A percentile compares a stretch with the other conserved stretches of the same genome.
phyloP scores from a whole-genome alignment of 495 filamentous ascomycete species.

The Aspergillus steynii region DNA sequence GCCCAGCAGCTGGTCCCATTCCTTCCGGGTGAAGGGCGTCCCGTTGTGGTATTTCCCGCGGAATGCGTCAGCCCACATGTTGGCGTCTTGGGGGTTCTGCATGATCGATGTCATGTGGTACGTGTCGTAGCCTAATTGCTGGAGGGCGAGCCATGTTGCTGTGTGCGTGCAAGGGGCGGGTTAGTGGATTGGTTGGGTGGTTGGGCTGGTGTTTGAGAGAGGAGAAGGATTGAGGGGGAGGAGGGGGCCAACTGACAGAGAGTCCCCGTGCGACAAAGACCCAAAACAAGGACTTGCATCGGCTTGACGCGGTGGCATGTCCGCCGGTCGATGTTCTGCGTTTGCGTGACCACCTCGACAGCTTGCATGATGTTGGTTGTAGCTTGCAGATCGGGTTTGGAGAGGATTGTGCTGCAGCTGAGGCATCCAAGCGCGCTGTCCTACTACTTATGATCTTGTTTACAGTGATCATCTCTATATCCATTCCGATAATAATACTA shows the following conservation, averaged over 20 bases:
- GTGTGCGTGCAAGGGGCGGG: slow-evolving; percentile 1
- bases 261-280: slow-evolving; percentile 18
- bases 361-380: slow-evolving; percentile 10
- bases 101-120: slow-evolving; percentile 25
- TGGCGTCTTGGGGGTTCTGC: slow-evolving; percentile 41
- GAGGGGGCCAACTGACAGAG: slow-evolving; percentile 12
- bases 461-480: not conserved
- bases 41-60: slow-evolving; percentile 49
- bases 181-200: not conserved
- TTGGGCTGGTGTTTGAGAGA: not conserved
- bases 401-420: not conserved
- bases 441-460: slow-evolving; percentile 2
- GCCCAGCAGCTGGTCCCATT: slow-evolving; percentile 57
- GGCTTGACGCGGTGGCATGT: slow-evolving; percentile 13
- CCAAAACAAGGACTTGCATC: slow-evolving; percentile 19
- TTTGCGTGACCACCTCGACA: slow-evolving; percentile 11
- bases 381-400: not conserved
- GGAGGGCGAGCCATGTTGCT: slow-evolving; percentile 18
- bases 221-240: not conserved
- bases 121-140: slow-evolving; percentile 16
- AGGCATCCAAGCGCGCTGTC: not conserved
- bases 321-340: slow-evolving; percentile 14
- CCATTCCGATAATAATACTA: not conserved
- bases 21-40: slow-evolving; percentile 43
- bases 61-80: slow-evolving; percentile 53